Evolutionary conservation across 768 basidiomycete genomes (phyloP).

Genomic region (Daedaleopsis sinensis): DNA sequence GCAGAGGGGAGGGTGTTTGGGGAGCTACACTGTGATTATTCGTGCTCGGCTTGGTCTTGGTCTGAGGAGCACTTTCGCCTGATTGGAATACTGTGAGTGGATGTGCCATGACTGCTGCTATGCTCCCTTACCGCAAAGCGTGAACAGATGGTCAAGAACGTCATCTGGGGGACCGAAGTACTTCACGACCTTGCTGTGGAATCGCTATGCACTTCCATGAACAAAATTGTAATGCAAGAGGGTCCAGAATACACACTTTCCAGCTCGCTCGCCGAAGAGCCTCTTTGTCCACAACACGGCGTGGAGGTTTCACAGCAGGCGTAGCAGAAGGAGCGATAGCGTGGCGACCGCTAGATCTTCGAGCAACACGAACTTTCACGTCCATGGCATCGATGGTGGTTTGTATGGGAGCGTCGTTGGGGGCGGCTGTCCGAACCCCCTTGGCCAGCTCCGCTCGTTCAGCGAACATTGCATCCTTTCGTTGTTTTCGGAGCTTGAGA

Average conservation of each 20-base stretch:
- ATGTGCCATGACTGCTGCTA: neutral
- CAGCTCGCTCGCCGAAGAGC: constrained; percentile 12
- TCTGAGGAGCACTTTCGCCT: neutral
- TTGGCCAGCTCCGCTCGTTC: neutral
- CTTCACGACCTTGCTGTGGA: constrained; percentile 10
- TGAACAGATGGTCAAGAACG: constrained; percentile 3
- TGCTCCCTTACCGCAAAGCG: constrained; percentile 7
- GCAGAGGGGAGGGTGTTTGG: neutral
- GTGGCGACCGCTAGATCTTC: constrained; percentile 4
- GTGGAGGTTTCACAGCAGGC: neutral
- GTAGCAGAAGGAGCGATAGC: neutral
- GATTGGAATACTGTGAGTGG: neutral
- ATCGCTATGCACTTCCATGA: constrained; percentile 1
- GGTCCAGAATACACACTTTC: neutral
- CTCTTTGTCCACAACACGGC: constrained; percentile 3
- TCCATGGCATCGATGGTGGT: constrained; percentile 9
- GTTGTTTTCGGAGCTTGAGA: constrained; percentile 48
- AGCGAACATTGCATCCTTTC: constrained; percentile 3
- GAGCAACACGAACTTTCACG: constrained; percentile 14
- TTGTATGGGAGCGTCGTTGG: neutral
- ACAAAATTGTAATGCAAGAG: neutral
- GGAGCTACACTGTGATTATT: neutral
- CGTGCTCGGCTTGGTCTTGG: neutral
- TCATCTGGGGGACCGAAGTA: constrained; percentile 13
- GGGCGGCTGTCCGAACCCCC: neutral